Conservation (phyloP, 2,329 filamentous ascomycete genomes). For the Diplodia corticola region DNA sequence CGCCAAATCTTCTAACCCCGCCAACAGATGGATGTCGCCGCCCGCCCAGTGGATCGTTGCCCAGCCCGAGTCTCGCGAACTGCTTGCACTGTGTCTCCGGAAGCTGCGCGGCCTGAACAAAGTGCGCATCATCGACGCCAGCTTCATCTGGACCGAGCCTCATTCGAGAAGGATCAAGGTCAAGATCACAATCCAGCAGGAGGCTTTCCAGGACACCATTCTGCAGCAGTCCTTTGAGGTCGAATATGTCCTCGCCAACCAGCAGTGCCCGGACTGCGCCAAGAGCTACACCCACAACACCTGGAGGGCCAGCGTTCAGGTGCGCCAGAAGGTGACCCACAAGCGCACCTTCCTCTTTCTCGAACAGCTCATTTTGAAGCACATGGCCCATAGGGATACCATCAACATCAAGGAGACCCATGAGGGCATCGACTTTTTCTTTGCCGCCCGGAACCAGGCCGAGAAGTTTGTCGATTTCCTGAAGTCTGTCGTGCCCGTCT, state of each 20-base stretch:
- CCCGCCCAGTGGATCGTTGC: conserved; percentile 86
- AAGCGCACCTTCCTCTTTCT: conserved; percentile 84
- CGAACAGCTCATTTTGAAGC: conserved; percentile 94
- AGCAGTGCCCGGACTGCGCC: conserved; percentile 91
- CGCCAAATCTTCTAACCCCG: conserved; percentile 9
- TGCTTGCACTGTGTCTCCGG: conserved; percentile 86
- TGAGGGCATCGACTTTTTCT: conserved; percentile 96
- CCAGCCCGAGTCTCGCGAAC: conserved; percentile 81
- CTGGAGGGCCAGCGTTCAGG: conserved; percentile 90
- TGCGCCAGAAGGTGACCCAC: conserved; percentile 94
- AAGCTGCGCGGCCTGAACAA: conserved; percentile 84
- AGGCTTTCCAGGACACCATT: conserved; percentile 65
- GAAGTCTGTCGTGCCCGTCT: conserved; percentile 75
- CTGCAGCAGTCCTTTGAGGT: conserved; percentile 96
- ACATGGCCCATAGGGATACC: conserved; percentile 85
- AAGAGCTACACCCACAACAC: conserved; percentile 97
- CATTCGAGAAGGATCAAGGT: conserved; percentile 91
- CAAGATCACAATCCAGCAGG: conserved; percentile 88
- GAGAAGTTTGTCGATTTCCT: conserved; percentile 92
- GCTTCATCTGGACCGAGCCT: conserved; percentile 97
- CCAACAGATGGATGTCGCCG: conserved; percentile 71
- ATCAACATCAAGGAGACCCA: conserved; percentile 98
- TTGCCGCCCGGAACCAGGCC: conserved; percentile 82
- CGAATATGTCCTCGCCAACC: conserved; percentile 82
- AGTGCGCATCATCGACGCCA: conserved; percentile 91